phyloP scores from a whole-genome alignment of 176 grass and related monocot genomes.

The Musa troglodytarum region DNA sequence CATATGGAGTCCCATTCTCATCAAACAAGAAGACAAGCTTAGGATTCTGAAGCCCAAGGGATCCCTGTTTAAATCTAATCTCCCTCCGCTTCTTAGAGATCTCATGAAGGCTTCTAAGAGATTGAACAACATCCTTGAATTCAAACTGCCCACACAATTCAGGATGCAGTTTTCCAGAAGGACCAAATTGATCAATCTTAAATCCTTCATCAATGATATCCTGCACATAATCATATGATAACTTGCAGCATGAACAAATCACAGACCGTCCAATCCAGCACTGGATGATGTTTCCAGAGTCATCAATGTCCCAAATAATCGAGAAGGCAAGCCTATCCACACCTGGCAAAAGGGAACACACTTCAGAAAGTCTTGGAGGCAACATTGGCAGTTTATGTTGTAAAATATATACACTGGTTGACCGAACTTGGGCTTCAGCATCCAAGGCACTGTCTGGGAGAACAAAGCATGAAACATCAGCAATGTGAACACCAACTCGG shows the following conservation, averaged over 20 bases:
- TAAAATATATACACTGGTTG: conserved; percentile 83
- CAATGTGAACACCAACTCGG: conserved; percentile 82
- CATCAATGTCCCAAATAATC: conserved; percentile 88
- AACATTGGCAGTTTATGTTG: conserved; percentile 66
- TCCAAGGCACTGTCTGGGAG: conserved; percentile 65
- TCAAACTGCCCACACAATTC: conserved; percentile 58
- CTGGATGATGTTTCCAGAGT: conserved; percentile 53
- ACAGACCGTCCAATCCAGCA: conserved; percentile 79
- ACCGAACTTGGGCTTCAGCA: conserved; percentile 71
- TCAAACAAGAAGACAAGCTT: conserved; percentile 88
- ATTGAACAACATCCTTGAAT: conserved; percentile 50
- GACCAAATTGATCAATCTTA: conserved; percentile 13
- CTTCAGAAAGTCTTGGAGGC: conserved; percentile 58
- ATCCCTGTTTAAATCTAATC: conserved; percentile 72
- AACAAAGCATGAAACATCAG: conserved; percentile 92
- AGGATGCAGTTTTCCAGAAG: conserved; percentile 29
- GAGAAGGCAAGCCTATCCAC: conserved; percentile 80
- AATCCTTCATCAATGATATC: conserved; percentile 48
- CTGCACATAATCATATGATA: conserved; percentile 74
- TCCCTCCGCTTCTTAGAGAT: conserved; percentile 71
- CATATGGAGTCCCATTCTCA: conserved; percentile 61
- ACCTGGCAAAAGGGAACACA: conserved; percentile 72
- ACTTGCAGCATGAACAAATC: conserved; percentile 82
- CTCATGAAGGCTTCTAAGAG: conserved; percentile 53
- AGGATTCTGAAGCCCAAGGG: conserved; percentile 57